A percentile compares a stretch with the other conserved stretches of the same genome.
Evolutionary conservation across 305 asterid genomes (phyloP).

Genomic region (Solanum chacoense): DNA sequence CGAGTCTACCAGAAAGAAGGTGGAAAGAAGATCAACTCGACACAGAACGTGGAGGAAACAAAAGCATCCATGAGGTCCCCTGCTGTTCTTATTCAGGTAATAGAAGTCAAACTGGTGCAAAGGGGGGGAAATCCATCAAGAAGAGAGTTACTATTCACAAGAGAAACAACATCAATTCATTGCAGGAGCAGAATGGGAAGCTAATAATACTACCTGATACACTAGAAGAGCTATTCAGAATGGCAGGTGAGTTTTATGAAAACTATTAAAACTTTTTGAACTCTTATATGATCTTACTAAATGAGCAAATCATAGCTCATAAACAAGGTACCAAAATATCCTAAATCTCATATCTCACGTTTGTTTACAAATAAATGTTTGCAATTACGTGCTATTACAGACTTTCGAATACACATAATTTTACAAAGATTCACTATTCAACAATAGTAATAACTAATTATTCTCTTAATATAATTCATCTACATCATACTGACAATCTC

Average conservation of each 20-base stretch:
- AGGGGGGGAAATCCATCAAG: conserved; percentile 20
- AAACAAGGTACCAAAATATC: neutral
- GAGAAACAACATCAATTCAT: conserved; percentile 15
- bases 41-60: conserved; percentile 27
- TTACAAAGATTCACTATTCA: neutral
- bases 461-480: neutral
- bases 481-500: neutral
- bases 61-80: conserved; percentile 22
- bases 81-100: conserved; percentile 8
- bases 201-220: conserved; percentile 72
- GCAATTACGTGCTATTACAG: neutral
- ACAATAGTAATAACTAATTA: neutral
- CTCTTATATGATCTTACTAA: neutral
- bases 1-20: neutral
- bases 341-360: neutral
- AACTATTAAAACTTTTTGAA: neutral
- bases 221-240: conserved; percentile 37
- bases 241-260: conserved; percentile 41
- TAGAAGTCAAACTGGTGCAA: conserved; percentile 13
- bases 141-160: conserved; percentile 74
- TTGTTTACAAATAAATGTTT: neutral
- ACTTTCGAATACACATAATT: neutral
- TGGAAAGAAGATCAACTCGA: conserved; percentile 20
- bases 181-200: conserved; percentile 36
- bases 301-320: neutral